Conservation (phyloP, 1,139 yeast species). For the Saccharomyces hybrid region DNA sequence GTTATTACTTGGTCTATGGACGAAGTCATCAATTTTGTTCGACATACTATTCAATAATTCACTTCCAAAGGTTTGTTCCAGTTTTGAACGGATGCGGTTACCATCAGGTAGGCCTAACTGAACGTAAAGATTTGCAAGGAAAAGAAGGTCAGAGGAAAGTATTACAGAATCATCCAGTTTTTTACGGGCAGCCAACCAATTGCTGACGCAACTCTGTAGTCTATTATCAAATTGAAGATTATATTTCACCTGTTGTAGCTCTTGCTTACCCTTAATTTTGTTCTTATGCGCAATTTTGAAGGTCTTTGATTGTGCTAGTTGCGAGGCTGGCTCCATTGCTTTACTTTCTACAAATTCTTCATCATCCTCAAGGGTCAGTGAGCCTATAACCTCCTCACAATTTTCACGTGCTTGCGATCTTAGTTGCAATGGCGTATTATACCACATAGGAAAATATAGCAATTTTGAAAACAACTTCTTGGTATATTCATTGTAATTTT, state of each 20-base stretch:
- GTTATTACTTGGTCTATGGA: not conserved
- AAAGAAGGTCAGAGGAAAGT: slow-evolving; percentile 17
- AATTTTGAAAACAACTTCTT: slow-evolving; percentile 51
- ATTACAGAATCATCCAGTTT: slow-evolving; percentile 6
- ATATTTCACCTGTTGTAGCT: slow-evolving; percentile 47
- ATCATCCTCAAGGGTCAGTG: slow-evolving; percentile 9
- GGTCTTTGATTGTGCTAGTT: slow-evolving; percentile 26
- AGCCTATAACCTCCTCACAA: slow-evolving; percentile 34
- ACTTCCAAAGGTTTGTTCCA: slow-evolving; percentile 11
- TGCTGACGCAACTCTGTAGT: slow-evolving; percentile 14
- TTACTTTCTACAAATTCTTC: slow-evolving; percentile 13
- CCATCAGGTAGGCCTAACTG: slow-evolving; percentile 24
- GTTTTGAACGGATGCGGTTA: slow-evolving; percentile 11
- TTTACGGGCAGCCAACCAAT: slow-evolving; percentile 17
- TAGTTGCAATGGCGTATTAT: slow-evolving; percentile 58
- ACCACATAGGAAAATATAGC: slow-evolving; percentile 82
- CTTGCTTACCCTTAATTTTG: slow-evolving; percentile 18
- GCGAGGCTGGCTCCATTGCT: slow-evolving; percentile 8
- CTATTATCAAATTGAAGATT: slow-evolving; percentile 30
- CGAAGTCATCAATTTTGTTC: not conserved
- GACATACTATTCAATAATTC: slow-evolving; percentile 2
- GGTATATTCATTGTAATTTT: slow-evolving; percentile 59
- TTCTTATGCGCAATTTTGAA: slow-evolving; percentile 19
- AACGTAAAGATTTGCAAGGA: slow-evolving; percentile 24
- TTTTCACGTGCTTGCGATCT: slow-evolving; percentile 41